A percentile compares a stretch with the other conserved stretches of the same genome.
phyloP scores from a whole-genome alignment of 129 eudicot genomes.

The Arctium lappa region DNA sequence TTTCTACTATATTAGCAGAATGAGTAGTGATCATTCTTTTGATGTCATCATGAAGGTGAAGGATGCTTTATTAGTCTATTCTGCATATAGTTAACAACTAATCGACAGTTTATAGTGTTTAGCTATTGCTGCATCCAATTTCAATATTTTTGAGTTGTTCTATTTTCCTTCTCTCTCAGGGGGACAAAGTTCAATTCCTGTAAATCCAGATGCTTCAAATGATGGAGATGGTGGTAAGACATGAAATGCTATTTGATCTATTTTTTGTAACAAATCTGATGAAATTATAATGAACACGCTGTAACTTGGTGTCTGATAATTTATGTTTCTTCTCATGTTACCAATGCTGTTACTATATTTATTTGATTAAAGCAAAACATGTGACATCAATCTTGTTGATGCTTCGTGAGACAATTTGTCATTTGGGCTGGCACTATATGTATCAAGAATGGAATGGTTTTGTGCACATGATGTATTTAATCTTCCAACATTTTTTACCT shows the following conservation, averaged over 20 bases:
- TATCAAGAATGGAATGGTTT: background rate
- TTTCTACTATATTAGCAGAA: too few relatives aligned
- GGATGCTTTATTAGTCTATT: too few relatives aligned
- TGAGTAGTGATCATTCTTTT: background rate
- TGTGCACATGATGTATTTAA: background rate
- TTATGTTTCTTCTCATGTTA: background rate
- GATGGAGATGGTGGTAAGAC: constrained; percentile 74
- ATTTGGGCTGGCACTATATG: background rate
- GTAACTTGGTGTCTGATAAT: background rate
- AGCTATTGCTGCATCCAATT: background rate
- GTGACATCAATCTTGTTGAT: background rate
- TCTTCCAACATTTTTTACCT: background rate
- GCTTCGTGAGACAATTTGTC: background rate
- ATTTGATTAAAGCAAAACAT: background rate
- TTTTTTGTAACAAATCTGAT: background rate
- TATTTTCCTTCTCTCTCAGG: constrained; percentile 34
- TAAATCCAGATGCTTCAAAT: constrained; percentile 46
- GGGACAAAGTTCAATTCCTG: constrained; percentile 46
- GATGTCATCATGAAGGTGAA: background rate
- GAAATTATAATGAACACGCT: background rate
- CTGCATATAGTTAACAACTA: background rate
- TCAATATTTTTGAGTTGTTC: background rate
- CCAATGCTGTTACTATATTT: background rate
- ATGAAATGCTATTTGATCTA: background rate
- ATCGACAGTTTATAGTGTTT: background rate